Conservation (phyloP, 805 yeast genomes). For the Ogataea sp. region DNA sequence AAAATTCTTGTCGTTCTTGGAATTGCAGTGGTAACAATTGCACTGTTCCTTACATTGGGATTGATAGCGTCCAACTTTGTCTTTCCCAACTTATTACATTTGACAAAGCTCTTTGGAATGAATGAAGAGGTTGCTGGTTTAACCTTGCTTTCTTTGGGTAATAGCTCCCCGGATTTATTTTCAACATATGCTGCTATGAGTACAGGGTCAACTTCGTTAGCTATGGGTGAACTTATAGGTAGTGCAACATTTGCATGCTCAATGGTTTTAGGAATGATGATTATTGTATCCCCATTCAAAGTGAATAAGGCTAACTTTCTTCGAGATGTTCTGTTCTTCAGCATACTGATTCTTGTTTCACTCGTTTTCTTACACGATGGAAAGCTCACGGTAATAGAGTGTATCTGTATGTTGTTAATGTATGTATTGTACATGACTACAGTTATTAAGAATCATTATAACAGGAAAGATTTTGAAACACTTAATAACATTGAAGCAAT, state of each 20-base stretch:
- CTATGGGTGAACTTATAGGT: constrained; percentile 46
- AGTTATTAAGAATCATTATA: constrained; percentile 20
- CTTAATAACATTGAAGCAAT: neutral
- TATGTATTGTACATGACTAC: constrained; percentile 52
- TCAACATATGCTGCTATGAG: constrained; percentile 79
- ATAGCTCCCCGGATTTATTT: constrained; percentile 86
- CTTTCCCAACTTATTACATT: constrained; percentile 66
- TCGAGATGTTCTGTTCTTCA: constrained; percentile 55
- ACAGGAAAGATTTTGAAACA: neutral
- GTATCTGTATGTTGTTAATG: constrained; percentile 44
- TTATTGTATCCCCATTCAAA: constrained; percentile 35
- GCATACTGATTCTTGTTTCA: constrained; percentile 39
- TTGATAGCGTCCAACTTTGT: constrained; percentile 74
- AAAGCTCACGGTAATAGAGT: constrained; percentile 43
- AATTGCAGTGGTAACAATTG: constrained; percentile 13
- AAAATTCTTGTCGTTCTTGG: constrained; percentile 2
- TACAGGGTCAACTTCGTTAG: constrained; percentile 49
- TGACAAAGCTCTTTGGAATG: constrained; percentile 53
- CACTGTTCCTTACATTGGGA: constrained; percentile 59
- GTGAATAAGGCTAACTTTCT: constrained; percentile 46
- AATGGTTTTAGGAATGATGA: constrained; percentile 43
- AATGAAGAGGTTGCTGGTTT: constrained; percentile 79
- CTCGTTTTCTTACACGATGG: constrained; percentile 50
- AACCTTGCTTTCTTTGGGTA: constrained; percentile 83
- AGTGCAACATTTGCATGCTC: constrained; percentile 46